Base-by-base conservation (phyloP, 2,329 filamentous ascomycete species). In the Calonectria pteridis region DNA sequence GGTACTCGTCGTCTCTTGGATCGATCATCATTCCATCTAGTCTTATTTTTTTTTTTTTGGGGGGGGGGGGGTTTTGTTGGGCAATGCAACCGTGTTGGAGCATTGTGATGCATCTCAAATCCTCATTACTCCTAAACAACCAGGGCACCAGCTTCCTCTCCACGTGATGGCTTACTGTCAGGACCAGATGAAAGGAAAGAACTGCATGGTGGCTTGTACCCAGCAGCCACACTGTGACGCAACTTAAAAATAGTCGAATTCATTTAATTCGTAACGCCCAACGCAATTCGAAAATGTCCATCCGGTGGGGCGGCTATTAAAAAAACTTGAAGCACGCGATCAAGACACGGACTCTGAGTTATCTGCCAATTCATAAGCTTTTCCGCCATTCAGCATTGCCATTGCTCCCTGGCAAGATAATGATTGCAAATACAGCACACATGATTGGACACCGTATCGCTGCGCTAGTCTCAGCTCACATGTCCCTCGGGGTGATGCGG, bases 1-100 rank as follows among this genome's bases (percentile, higher is more conserved):
- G 67, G 31, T 23, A 51, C 59, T 53, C 33, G 67, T 70, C 50
- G 20, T 29, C 37, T 66, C 20, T 53, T 53, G 66, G 50, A 65
- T 62, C 58, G 29, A 69, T 73, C 66, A 66, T 69, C 49, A 35
- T 50, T 65, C 65, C 55, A 65, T 72, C 33, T 18, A 53, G 35
- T 33, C 43, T n/a, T 46, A 23, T 35, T 51, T 31, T 55, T 18
- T 37, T 31, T 31, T 14, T 49, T 26, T n/a, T n/a, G n/a, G n/a
- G n/a, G n/a, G n/a, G n/a, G n/a, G n/a, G n/a, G n/a, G n/a, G n/a
- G n/a, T n/a, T n/a, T 28, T 33, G 46, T 62, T 62, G 55, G 55
- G 55, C 23, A 37, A 40, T 62, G 23, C 55, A 37, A 23, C 23
- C 37, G 55, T 28, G 33, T 20, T 40, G 16, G 33, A 23, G 53